Conservation (phyloP, 495 filamentous ascomycete genomes). For the Elasticomyces elasticus region DNA sequence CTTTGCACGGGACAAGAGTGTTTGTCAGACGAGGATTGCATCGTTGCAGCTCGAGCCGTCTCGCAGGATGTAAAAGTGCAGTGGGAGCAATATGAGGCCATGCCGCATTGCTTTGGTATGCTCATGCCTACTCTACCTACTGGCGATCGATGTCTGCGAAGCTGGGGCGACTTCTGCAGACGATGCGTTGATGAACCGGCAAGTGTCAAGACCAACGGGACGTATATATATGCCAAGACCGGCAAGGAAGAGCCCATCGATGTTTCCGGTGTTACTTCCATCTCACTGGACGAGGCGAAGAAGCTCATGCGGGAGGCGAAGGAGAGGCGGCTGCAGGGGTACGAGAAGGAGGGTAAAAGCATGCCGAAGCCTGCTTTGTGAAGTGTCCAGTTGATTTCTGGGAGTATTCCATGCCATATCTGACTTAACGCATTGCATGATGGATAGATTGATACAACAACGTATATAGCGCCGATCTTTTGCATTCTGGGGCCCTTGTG, state of each 20-base stretch:
- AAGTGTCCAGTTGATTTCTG: conserved; percentile 1
- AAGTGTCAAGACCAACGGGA: conserved; percentile 37
- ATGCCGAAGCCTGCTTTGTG: conserved; percentile 24
- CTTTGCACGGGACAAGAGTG: conserved; percentile 71
- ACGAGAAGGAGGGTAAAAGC: conserved; percentile 34
- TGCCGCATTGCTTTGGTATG: conserved; percentile 78
- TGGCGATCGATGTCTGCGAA: conserved; percentile 43
- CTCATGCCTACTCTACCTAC: conserved; percentile 46
- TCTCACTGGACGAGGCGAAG: conserved; percentile 45
- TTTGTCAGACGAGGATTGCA: conserved; percentile 60
- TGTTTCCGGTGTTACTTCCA: conserved; percentile 38
- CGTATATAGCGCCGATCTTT: too few relatives aligned
- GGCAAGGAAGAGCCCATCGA: conserved; percentile 43
- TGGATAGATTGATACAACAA: too few relatives aligned
- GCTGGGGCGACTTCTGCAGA: conserved; percentile 49
- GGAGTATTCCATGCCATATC: too few relatives aligned
- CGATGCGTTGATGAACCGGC: conserved; percentile 34
- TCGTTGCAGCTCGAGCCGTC: conserved; percentile 50
- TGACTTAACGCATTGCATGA: too few relatives aligned
- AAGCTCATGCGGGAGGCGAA: conserved; percentile 41
- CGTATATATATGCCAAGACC: conserved; percentile 47
- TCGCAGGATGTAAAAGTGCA: conserved; percentile 53
- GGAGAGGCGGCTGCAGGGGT: conserved; percentile 30
- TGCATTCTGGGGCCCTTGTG: too few relatives aligned
- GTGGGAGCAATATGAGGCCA: conserved; percentile 70